Evolutionary conservation across 1,284 basidiomycete genomes (phyloP).

Genomic region (Golubevia pallescens): DNA sequence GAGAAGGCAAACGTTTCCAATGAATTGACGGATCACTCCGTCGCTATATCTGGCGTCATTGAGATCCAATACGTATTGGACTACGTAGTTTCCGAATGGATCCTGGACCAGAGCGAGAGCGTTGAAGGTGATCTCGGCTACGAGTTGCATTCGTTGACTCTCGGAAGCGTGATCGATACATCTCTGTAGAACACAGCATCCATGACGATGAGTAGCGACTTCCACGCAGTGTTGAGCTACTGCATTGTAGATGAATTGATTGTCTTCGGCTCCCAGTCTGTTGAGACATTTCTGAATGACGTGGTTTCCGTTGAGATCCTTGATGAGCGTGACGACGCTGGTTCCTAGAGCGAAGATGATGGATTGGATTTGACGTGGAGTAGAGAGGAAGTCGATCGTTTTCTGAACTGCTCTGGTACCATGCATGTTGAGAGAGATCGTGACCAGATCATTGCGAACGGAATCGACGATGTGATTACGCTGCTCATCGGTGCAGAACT

Average conservation of each 20-base stretch:
- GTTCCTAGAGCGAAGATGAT: slow-evolving; percentile 95
- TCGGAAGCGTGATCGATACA: slow-evolving; percentile 99
- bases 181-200: slow-evolving; percentile 96
- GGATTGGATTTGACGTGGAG: slow-evolving; percentile 81
- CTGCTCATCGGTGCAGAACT: slow-evolving; percentile 97
- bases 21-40: slow-evolving; percentile 94
- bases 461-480: slow-evolving; percentile 96
- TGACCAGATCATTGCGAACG: slow-evolving; percentile 94
- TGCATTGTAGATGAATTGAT: slow-evolving; percentile 99
- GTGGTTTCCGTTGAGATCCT: slow-evolving; percentile 99
- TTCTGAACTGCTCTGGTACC: slow-evolving; percentile 99
- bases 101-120: slow-evolving; percentile 97
- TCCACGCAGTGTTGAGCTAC: slow-evolving; percentile 98
- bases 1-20: slow-evolving; percentile 94
- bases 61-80: slow-evolving; percentile 95
- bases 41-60: slow-evolving; percentile 98
- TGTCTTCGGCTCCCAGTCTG: slow-evolving; percentile 95
- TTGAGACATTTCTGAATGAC: slow-evolving; percentile 99
- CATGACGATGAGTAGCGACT: slow-evolving; percentile 98
- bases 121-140: slow-evolving; percentile 98
- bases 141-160: slow-evolving; percentile 91
- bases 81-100: slow-evolving; percentile 95
- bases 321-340: slow-evolving; percentile 98
- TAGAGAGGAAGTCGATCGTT: slow-evolving; percentile 94
- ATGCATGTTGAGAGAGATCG: slow-evolving; percentile 99